Evolutionary conservation across 495 filamentous ascomycete species (phyloP).

Genomic region (Eremomyces bilateralis): DNA sequence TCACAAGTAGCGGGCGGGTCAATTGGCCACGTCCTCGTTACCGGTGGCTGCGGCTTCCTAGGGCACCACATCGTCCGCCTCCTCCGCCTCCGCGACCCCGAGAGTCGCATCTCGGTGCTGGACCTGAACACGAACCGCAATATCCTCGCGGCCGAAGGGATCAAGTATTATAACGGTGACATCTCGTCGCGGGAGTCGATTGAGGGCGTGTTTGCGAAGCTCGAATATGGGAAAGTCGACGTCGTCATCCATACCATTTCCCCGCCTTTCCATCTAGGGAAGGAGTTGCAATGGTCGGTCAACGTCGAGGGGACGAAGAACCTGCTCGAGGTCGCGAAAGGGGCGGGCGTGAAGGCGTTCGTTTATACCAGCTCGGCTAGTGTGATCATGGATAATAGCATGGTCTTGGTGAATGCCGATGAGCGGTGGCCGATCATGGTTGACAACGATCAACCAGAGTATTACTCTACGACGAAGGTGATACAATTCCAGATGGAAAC

Average conservation of each 20-base stretch:
- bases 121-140: constrained; percentile 64
- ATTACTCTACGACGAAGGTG: constrained; percentile 46
- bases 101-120: constrained; percentile 52
- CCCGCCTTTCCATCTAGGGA: constrained; percentile 9
- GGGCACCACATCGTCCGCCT: constrained; percentile 29
- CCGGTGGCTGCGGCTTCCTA: constrained; percentile 32
- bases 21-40: constrained; percentile 25
- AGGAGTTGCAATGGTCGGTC: constrained; percentile 53
- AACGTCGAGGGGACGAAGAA: constrained; percentile 79
- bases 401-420: constrained; percentile 56
- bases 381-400: constrained; percentile 40
- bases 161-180: constrained; percentile 66
- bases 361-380: constrained; percentile 88
- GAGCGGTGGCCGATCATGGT: constrained; percentile 68
- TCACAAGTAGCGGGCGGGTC: no score
- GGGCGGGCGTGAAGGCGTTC: constrained; percentile 66
- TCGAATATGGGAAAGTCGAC: constrained; percentile 36
- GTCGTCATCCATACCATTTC: constrained; percentile 85
- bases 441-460: constrained; percentile 51
- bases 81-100: constrained; percentile 22
- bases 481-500: no score
- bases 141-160: constrained; percentile 35
- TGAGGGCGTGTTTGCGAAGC: constrained; percentile 38
- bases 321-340: constrained; percentile 52
- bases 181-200: constrained; percentile 55